These are phyloP conservation scores for Eucalyptus sp. DNA, from an alignment of 345 rosid species.

Conservation along the genomic window DNA sequence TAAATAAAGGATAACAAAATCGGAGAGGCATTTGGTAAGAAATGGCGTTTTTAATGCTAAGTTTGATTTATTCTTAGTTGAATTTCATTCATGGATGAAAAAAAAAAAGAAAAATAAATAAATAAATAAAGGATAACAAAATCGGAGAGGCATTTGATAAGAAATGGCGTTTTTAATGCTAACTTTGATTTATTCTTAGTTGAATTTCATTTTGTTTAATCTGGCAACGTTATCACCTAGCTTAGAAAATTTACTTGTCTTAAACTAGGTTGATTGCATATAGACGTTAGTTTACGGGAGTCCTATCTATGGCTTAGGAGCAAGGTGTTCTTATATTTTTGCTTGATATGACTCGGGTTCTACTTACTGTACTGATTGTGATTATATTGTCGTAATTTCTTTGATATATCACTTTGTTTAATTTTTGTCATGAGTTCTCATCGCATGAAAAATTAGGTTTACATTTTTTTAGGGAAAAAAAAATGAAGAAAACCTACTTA, in stretches of 20 bases:
- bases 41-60: not conserved
- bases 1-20: no score
- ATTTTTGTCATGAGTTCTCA: not conserved
- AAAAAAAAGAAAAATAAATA: no score
- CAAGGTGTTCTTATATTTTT: not conserved
- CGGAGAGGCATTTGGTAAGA: not conserved
- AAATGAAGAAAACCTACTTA: no score
- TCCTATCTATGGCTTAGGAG: not conserved
- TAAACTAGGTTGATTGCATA: not conserved
- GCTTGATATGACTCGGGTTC: not conserved
- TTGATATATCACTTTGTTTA: not conserved
- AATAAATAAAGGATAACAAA: no score
- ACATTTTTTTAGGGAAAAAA: no score
- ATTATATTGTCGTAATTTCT: no score
- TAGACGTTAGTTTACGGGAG: fast-evolving
- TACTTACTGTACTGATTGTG: no score
- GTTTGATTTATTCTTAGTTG: not conserved
- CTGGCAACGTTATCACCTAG: not conserved
- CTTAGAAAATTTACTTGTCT: not conserved
- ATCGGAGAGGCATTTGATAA: not conserved
- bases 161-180: not conserved
- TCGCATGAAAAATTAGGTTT: not conserved
- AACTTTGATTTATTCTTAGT: not conserved
- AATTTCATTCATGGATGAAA: not conserved
- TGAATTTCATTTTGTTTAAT: not conserved